Base-by-base conservation (phyloP, 352 stramenopile species). In the Phytophthora ramorum region DNA sequence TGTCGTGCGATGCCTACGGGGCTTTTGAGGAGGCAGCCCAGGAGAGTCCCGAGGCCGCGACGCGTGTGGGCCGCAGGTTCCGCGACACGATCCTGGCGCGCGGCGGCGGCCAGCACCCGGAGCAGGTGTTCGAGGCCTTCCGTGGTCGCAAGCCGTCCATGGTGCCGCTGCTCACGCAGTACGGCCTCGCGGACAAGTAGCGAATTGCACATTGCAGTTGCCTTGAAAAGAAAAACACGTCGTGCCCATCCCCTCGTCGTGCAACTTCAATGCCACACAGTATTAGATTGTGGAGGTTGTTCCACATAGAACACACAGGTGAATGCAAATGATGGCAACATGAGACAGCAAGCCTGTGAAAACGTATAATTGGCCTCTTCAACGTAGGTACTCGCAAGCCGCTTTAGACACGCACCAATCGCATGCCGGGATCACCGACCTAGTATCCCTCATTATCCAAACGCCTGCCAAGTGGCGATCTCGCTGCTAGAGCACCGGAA, bases 1-100 rank as follows among this genome's bases (percentile, higher is more conserved):
- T 99, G 82, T 96, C 84, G 58, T 98, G 97, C 26, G 97, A 99
- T 76, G 97, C 97, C 7, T 99, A 99, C 73, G 92, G 87, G 20
- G 96, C 97, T 9, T 99, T 99, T 66, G 96, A 99, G 73, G 98
- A 99, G 69, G 94, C 91, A n/a, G 86, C 82, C 37, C 67, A 71
- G 28, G 53, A 80, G 19, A 86, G 84, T 14, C 60, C 71, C 16
- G 62, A 71, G 41, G 90, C 81, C 8, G 75, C 97, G 5, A 73
- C 74, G 38, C 76, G 73, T 26, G 89, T 98, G n/a, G 97, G 97
- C 26, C 79, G 73, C 44, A 83, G 80, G 44, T 99, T 99, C 82
- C 85, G 96, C 40, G 83, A 98, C 47, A 99, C 97, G 24, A 92
- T 99, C 20, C 73, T 98, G 28, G 89, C 76, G 17, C 81, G 89